A percentile compares a stretch with the other conserved stretches of the same genome.
phyloP scores from a whole-genome alignment of 805 yeast species.

The Ogataea trehaloabstinens region DNA sequence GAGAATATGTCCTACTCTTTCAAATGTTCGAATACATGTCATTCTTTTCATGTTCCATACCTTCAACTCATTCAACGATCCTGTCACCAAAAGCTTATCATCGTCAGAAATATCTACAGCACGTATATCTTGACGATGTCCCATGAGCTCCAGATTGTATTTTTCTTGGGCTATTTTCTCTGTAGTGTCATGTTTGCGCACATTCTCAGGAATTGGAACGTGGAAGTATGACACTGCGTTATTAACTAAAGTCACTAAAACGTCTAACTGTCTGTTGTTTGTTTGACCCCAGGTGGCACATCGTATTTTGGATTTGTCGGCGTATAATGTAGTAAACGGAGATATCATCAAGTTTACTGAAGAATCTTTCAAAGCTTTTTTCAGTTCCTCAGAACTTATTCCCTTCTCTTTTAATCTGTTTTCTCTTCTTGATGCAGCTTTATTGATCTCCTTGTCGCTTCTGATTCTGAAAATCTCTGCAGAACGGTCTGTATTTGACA shows the following conservation, averaged over 20 bases:
- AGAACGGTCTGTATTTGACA: slow-evolving; percentile 79
- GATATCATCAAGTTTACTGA: slow-evolving; percentile 58
- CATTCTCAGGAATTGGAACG: slow-evolving; percentile 54
- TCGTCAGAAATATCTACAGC: slow-evolving; percentile 81
- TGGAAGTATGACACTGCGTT: slow-evolving; percentile 73
- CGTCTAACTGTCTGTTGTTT: slow-evolving; percentile 48
- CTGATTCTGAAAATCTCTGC: slow-evolving; percentile 79
- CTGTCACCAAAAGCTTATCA: slow-evolving; percentile 77
- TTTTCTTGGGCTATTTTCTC: slow-evolving; percentile 43
- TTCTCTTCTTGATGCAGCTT: slow-evolving; percentile 73
- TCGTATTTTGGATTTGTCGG: slow-evolving; percentile 57
- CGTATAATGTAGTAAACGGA: slow-evolving; percentile 66
- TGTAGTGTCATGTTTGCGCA: slow-evolving; percentile 45
- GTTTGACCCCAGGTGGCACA: slow-evolving; percentile 63
- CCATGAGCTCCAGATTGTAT: slow-evolving; percentile 67
- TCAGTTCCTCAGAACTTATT: slow-evolving; percentile 55
- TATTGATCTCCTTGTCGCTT: slow-evolving; percentile 69
- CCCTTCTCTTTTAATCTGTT: slow-evolving; percentile 78
- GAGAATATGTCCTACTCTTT: slow-evolving; percentile 77
- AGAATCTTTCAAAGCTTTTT: slow-evolving; percentile 44
- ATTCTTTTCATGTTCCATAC: slow-evolving; percentile 79
- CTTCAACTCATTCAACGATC: slow-evolving; percentile 85
- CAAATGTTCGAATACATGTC: slow-evolving; percentile 81
- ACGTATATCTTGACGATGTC: slow-evolving; percentile 89
- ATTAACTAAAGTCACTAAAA: slow-evolving; percentile 64